Base-by-base conservation (phyloP, 768 basidiomycete species). In the Exidia glandulosa region DNA sequence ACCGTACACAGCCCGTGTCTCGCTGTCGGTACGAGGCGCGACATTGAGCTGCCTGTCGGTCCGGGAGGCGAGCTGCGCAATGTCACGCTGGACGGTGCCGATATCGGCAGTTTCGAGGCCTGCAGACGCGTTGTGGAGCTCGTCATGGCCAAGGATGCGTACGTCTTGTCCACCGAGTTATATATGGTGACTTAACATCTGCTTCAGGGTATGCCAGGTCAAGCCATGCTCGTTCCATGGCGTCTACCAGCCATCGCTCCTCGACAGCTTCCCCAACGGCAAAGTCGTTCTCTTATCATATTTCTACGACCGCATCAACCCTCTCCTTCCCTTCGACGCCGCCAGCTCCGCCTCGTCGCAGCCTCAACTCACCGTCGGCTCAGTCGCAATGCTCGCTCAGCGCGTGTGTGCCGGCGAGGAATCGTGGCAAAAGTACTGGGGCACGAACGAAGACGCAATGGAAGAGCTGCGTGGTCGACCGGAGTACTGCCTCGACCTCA, bases 201-300 rank as follows among this genome's bases (percentile, higher is more conserved):
- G n/a, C n/a, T n/a, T n/a, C 52, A 88, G 91, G 0, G 80, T 93
- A 61, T 99, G 95, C 71, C 84, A 90, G 66, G 77, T 87, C 62
- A 90, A 94, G 67, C 96, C 96, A 0, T 99, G 96, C 70, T 90
- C 95, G 3, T 99, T 99, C 76, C 86, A 91, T 67, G 96, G 96
- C 13, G 92, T 96, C 29, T 98, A 98, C 74, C 96, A 99, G 70
- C 96, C 96, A 2, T 88, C 88, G 14, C 77, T 98, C 29, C 76
- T 88, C 60, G 89, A 95, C 63, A 86, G 90, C 10, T 97, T 97
- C 81, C 82, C 87, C 1, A 73, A 77, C 10, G 95, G 95, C 61
- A 86, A 85, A 67, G 79, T 95, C 63, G 81, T 95, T 30, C 82
- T 95, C n/a, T 80, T 99, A 2, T 96, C 94, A 27, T 99, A 98